phyloP scores from a whole-genome alignment of 2,329 filamentous ascomycete species.

The Ophiosphaerella korrae region DNA sequence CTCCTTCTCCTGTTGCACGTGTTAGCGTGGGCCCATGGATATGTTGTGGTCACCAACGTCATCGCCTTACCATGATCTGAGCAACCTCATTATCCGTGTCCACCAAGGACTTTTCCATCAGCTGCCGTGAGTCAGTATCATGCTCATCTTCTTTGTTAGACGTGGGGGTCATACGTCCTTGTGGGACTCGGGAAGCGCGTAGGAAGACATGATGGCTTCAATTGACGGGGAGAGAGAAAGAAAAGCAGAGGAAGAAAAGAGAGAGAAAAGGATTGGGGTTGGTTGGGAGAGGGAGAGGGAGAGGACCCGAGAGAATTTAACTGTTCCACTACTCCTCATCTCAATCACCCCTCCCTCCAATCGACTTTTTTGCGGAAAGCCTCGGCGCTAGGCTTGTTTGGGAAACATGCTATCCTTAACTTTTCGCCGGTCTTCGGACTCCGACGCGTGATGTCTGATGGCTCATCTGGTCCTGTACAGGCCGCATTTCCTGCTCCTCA shows the following conservation, averaged over 20 bases:
- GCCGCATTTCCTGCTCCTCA: background rate
- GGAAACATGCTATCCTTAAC: slow-evolving; percentile 19
- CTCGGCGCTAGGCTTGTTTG: slow-evolving; percentile 20
- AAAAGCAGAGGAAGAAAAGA: slow-evolving; percentile 2
- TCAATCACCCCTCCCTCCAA: slow-evolving; percentile 14
- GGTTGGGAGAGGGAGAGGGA: background rate
- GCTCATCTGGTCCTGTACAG: background rate
- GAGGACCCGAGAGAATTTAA: slow-evolving; percentile 17
- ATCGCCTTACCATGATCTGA: slow-evolving; percentile 83
- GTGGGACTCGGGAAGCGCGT: slow-evolving; percentile 70
- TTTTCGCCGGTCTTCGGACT: slow-evolving; percentile 33
- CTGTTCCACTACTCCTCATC: background rate
- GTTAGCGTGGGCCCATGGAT: slow-evolving; percentile 10
- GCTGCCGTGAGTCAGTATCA: slow-evolving; percentile 61
- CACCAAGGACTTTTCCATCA: slow-evolving; percentile 93
- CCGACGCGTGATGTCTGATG: slow-evolving; percentile 1
- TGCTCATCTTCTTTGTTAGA: slow-evolving; percentile 14
- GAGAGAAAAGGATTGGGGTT: slow-evolving; percentile 3
- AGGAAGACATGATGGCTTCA: slow-evolving; percentile 49
- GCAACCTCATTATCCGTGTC: slow-evolving; percentile 94
- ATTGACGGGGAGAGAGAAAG: slow-evolving; percentile 10
- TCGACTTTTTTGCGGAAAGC: slow-evolving; percentile 36
- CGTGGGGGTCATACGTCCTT: slow-evolving; percentile 61
- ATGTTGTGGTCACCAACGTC: background rate
- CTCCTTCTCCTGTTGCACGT: slow-evolving; percentile 72